phyloP scores from a whole-genome alignment of 2,329 filamentous ascomycete species.

The Cladorrhinum sp. region DNA sequence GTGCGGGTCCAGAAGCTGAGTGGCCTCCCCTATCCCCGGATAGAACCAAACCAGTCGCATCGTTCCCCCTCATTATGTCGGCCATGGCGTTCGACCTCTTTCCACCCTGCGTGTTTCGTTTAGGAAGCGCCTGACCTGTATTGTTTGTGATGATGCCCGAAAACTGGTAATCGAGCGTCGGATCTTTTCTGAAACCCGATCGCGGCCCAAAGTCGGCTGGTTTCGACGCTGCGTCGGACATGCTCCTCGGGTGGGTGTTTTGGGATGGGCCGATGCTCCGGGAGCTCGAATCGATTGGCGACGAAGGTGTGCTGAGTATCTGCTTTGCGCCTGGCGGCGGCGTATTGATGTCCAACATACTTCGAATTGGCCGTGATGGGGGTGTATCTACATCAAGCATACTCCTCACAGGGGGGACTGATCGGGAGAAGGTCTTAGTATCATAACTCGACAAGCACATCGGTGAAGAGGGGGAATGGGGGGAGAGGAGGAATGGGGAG shows the following conservation, averaged over 20 bases:
- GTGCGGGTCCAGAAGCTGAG: conserved; percentile 33
- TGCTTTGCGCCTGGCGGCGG: conserved; percentile 32
- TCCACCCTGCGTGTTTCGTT: conserved; percentile 49
- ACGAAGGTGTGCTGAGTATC: conserved; percentile 45
- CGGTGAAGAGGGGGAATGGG: conserved; percentile 19
- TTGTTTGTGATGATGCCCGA: conserved; percentile 55
- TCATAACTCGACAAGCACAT: conserved; percentile 9
- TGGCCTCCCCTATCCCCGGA: conserved; percentile 46
- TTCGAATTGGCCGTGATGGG: conserved; percentile 42
- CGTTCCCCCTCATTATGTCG: conserved; percentile 52
- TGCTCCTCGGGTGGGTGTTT: conserved; percentile 46
- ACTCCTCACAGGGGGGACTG: conserved; percentile 48
- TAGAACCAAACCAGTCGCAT: conserved; percentile 49
- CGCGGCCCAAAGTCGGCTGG: conserved; percentile 48
- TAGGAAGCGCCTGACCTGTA: conserved; percentile 48
- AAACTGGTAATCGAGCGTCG: conserved; percentile 58
- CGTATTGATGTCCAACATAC: conserved; percentile 51
- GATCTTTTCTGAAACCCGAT: conserved; percentile 37
- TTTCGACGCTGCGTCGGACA: conserved; percentile 52
- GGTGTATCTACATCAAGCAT: conserved; percentile 60
- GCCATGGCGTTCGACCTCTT: conserved; percentile 42
- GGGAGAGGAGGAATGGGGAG: conserved; percentile 18
- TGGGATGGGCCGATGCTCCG: conserved; percentile 31
- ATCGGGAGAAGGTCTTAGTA: conserved; percentile 35
- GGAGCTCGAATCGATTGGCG: conserved; percentile 42